Base-by-base conservation (phyloP, 208 protist genomes). In the Acanthamoeba lenticulata region DNA sequence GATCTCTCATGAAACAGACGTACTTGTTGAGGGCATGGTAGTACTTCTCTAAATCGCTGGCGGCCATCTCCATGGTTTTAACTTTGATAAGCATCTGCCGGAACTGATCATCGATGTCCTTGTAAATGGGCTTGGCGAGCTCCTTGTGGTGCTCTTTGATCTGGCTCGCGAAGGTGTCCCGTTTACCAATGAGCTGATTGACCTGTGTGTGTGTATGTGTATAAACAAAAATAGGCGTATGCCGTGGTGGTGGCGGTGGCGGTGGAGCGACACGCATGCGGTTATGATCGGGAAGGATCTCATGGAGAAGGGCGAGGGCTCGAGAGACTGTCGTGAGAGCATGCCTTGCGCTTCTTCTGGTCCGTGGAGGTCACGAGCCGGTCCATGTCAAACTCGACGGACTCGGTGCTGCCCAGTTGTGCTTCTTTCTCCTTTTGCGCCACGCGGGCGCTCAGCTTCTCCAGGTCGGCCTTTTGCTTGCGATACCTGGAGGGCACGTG, bases 21-120 rank as follows among this genome's bases (percentile, higher is more conserved):
- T 57, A 95, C 74, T 97, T 97, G 65, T 97, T 96, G 1, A 97
- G 57, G 21, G 96, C 96, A 6, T 94, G 65, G 42, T 96, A 94
- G 40, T 97, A 97, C 93, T 96, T 96, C 57, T 97, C 96, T 0
- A 98, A 42, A 86, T 98, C 97, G 17, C 88, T 89, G 11, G 60
- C 65, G 17, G 94, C 90, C n/a, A 96, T 57, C 34, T 97, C 27
- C 27, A 83, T 83, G 7, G 77, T 62, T 45, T 69, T 45, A 1
- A 95, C 5, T n/a, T 72, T 34, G 45, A 97, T 93, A 3, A 90
- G 36, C 40, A 94, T 52, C 32, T 94, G 60, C 34, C 89, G 42
- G 83, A 95, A 95, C 0, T 69, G 17, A 34, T 95, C 89, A 45
- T 97, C 96, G 11, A 97, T 91, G 49, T 81, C 47, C 7, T 95